These are phyloP conservation scores for Aureobasidium melanogenum DNA, from an alignment of 2,329 filamentous ascomycete species.

Conservation along the genomic window DNA sequence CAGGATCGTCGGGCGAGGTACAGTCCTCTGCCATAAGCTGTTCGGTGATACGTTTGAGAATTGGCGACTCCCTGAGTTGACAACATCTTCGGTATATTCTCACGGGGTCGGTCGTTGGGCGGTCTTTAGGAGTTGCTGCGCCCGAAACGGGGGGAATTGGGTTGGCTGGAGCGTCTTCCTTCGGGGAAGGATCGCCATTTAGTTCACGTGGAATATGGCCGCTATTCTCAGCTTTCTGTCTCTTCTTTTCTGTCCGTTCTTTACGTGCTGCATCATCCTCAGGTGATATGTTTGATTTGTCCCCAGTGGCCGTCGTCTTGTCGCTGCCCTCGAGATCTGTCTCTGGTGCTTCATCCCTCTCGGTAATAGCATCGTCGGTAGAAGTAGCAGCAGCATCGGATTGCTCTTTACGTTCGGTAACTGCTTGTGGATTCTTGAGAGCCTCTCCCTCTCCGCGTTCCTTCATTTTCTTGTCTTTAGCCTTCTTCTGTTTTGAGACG, in stretches of 20 bases:
- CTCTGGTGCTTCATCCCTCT: conserved; percentile 30
- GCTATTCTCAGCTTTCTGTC: conserved; percentile 77
- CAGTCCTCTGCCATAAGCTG: conserved; percentile 69
- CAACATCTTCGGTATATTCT: conserved; percentile 92
- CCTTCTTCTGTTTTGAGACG: conserved; percentile 42
- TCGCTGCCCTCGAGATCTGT: conserved; percentile 20
- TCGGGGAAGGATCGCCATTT: conserved; percentile 49
- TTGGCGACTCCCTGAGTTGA: conserved; percentile 83
- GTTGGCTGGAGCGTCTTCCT: conserved; percentile 18
- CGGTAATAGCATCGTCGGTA: conserved; percentile 30
- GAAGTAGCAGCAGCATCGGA: conserved; percentile 26
- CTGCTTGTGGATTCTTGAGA: conserved; percentile 55
- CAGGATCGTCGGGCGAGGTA: conserved; percentile 52
- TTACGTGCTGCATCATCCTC: conserved; percentile 83
- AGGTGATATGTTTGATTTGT: conserved; percentile 22
- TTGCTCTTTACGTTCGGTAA: conserved; percentile 49
- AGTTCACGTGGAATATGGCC: conserved; percentile 80
- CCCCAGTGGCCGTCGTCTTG: not conserved
- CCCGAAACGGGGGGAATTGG: conserved; percentile 18
- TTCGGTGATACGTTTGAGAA: conserved; percentile 83
- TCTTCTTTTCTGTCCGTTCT: conserved; percentile 81
- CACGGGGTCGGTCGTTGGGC: conserved; percentile 81
- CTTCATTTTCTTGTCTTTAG: conserved; percentile 52
- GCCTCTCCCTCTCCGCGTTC: conserved; percentile 68
- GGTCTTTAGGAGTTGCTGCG: conserved; percentile 36